Base-by-base conservation (phyloP, 306 rosid genomes). In the Casuarina equisetifolia region DNA sequence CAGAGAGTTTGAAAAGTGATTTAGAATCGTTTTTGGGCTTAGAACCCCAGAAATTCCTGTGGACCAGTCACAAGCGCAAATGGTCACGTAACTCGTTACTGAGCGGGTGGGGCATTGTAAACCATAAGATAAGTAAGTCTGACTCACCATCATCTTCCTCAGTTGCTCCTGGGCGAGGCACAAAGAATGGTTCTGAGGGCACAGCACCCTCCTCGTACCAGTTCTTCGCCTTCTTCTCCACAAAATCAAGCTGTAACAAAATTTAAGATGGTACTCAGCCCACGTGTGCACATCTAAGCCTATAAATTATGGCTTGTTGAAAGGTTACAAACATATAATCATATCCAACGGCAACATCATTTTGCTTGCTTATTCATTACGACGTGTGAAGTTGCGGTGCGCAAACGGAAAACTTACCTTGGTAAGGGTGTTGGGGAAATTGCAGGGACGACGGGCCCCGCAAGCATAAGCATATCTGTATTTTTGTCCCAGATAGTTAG, bases 401-500 rank as follows among this genome's bases (percentile, higher is more conserved):
- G 32, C 32, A 25, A 25, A 25, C 32, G 32, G 32, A 25, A 66
- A 36, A 6, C 17, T 1, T 19, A 83, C 99, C 97, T 95, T 95
- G 46, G 97, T 92, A 83, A 95, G 90, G 51, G 96, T 91, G 87
- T 95, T 95, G 79, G 99, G 99, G 53, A 92, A 95, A 76, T 95
- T 89, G 89, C 99, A 95, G 52, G 99, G 99, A 69, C 99, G 92
- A 11, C 71, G 73, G n/a, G 99, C 99, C 61, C 99, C 99, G 86
- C 96, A 92, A 44, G 97, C 99, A 75, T 92, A 95, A 43, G 97
- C 91, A 76, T 88, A 95, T 90, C 96, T 86, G 82, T 95, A 95
- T 70, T 88, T 85, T 82, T 78, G 82, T 51, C 99, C 99, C 76
- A 92, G 43, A 74, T 75, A 80, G 4, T 85, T 81, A 35, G 94